phyloP scores from a whole-genome alignment of 306 rosid genomes.

The Potentilla sterilis region DNA sequence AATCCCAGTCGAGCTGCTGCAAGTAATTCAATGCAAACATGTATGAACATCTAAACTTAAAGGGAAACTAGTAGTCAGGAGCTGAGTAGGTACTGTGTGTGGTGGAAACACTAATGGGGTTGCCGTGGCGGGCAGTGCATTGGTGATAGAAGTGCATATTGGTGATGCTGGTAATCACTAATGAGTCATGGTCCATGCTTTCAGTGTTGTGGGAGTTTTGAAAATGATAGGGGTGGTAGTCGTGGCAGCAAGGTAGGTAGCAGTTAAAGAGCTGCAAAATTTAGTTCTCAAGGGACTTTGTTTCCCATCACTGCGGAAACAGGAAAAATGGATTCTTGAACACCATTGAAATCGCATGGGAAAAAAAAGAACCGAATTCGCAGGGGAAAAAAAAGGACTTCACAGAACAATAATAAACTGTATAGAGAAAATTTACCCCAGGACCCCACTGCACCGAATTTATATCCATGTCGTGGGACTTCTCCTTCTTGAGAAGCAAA shows the following conservation, averaged over 20 bases:
- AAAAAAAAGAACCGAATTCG: background rate
- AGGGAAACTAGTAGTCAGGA: background rate
- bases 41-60: no score
- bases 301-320: background rate
- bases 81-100: background rate
- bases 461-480: slow-evolving; percentile 77
- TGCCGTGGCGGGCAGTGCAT: background rate
- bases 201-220: background rate
- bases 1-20: background rate
- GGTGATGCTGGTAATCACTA: slow-evolving; percentile 1
- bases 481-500: slow-evolving; percentile 66
- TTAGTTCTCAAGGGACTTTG: background rate
- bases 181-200: background rate
- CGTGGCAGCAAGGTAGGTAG: background rate
- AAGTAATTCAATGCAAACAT: background rate
- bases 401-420: background rate
- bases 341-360: background rate
- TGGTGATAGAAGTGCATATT: background rate
- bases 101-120: background rate
- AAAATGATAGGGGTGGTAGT: background rate
- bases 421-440: slow-evolving; percentile 63
- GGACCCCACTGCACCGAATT: slow-evolving; percentile 88
- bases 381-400: background rate
- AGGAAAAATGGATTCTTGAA: background rate
- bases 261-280: background rate